Conservation (phyloP, 192 early-diverging fungal species). For the Backusella luteola region DNA sequence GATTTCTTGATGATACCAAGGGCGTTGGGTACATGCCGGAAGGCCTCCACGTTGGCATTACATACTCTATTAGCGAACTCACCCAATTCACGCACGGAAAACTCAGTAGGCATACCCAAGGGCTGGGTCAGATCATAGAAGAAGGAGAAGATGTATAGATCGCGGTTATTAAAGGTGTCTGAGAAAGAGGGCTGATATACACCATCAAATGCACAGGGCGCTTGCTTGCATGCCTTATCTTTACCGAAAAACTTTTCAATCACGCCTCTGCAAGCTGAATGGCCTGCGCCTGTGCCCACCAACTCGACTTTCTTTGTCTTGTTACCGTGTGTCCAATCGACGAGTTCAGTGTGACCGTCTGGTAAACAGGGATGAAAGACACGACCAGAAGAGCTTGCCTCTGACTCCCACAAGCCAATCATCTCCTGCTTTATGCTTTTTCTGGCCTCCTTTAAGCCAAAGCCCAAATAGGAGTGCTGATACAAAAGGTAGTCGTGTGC, state of each 20-base stretch:
- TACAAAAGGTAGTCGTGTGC: slow-evolving; percentile 78
- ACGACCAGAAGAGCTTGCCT: slow-evolving; percentile 33
- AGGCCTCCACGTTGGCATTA: slow-evolving; percentile 38
- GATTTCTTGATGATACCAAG: slow-evolving; percentile 44
- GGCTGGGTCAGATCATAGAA: slow-evolving; percentile 89
- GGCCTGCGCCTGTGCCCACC: slow-evolving; percentile 59
- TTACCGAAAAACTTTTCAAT: slow-evolving; percentile 75
- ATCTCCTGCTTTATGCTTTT: slow-evolving; percentile 63
- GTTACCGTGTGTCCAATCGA: slow-evolving; percentile 20
- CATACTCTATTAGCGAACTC: slow-evolving; percentile 71
- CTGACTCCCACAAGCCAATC: slow-evolving; percentile 29
- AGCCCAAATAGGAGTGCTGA: slow-evolving; percentile 95
- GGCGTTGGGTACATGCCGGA: slow-evolving; percentile 56
- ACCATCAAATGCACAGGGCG: slow-evolving; percentile 89
- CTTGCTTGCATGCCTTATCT: slow-evolving; percentile 50
- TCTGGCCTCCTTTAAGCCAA: slow-evolving; percentile 87
- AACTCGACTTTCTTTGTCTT: slow-evolving; percentile 30
- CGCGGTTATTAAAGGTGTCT: slow-evolving; percentile 64
- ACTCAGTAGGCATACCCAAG: slow-evolving; percentile 67
- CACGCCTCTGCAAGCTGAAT: slow-evolving; percentile 50
- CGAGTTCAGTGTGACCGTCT: slow-evolving; percentile 53
- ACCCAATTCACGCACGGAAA: slow-evolving; percentile 69
- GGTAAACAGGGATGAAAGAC: slow-evolving; percentile 70
- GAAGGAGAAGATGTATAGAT: slow-evolving; percentile 94
- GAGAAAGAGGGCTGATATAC: slow-evolving; percentile 84